These are phyloP conservation scores for Hypoxylon intermedium DNA, from an alignment of 495 filamentous ascomycete genomes.

Conservation along the genomic window DNA sequence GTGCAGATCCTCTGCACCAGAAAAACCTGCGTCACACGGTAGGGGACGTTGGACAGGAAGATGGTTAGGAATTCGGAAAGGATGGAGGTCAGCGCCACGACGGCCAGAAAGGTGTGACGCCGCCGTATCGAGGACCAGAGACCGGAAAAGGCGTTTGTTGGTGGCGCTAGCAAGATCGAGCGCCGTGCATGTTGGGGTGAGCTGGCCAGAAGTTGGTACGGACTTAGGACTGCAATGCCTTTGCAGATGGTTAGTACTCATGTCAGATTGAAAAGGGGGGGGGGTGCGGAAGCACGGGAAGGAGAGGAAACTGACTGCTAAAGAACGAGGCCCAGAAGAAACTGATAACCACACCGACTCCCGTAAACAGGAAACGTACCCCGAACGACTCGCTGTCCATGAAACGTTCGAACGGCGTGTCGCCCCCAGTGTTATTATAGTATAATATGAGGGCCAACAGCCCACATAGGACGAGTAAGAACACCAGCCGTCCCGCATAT, in stretches of 20 bases:
- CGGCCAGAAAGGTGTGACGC: slow-evolving; percentile 40
- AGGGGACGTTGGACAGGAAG: slow-evolving; percentile 50
- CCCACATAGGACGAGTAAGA: slow-evolving; percentile 46
- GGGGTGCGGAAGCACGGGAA: not conserved
- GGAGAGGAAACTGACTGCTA: slow-evolving; percentile 39
- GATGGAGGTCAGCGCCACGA: slow-evolving; percentile 45
- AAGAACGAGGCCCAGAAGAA: slow-evolving; percentile 51
- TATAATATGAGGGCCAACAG: slow-evolving; percentile 50
- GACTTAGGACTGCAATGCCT: slow-evolving; percentile 36
- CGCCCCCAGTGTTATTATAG: slow-evolving; percentile 48
- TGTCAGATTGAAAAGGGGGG: not conserved
- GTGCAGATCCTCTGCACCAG: slow-evolving; percentile 42
- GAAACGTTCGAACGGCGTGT: slow-evolving; percentile 53
- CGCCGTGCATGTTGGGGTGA: slow-evolving; percentile 35
- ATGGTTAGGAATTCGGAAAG: slow-evolving; percentile 49
- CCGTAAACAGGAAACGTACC: slow-evolving; percentile 53
- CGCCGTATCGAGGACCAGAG: slow-evolving; percentile 45
- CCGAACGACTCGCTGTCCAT: slow-evolving; percentile 55
- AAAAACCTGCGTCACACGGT: slow-evolving; percentile 45
- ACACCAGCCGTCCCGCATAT: slow-evolving; percentile 33
- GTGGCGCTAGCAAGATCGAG: slow-evolving; percentile 47
- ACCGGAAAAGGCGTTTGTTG: slow-evolving; percentile 47
- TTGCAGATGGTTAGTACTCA: slow-evolving; percentile 2
- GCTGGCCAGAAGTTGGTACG: slow-evolving; percentile 42
- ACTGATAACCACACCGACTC: slow-evolving; percentile 50